Conservation (phyloP, 805 yeast species). For the Blastobotrys americana region DNA sequence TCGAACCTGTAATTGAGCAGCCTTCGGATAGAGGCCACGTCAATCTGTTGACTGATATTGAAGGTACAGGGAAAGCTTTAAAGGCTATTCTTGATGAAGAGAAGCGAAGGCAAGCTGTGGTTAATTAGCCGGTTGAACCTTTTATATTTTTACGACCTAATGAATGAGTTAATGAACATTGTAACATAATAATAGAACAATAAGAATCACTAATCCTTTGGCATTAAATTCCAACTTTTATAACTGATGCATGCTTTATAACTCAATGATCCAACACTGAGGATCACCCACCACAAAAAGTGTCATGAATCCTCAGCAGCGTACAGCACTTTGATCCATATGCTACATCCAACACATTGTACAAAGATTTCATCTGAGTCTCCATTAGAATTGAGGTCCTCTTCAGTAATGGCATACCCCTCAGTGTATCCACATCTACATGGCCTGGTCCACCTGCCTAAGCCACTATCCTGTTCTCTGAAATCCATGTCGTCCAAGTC, state of each 20-base stretch:
- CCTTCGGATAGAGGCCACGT: conserved; percentile 70
- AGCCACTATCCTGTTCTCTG: conserved; percentile 27
- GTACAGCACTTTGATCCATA: conserved; percentile 75
- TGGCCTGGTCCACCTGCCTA: conserved; percentile 25
- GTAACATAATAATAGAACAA: too few relatives aligned
- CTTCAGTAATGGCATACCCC: conserved; percentile 56
- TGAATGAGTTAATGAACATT: conserved; percentile 1
- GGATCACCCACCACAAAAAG: neutral
- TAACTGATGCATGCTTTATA: neutral
- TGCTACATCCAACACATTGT: conserved; percentile 77
- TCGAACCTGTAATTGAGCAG: conserved; percentile 60
- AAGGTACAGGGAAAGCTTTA: conserved; percentile 65
- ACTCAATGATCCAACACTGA: neutral
- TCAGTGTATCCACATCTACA: conserved; percentile 38
- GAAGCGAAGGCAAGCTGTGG: conserved; percentile 1
- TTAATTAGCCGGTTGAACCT: too few relatives aligned
- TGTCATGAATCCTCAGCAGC: conserved; percentile 19
- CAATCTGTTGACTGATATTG: conserved; percentile 65
- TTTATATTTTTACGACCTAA: too few relatives aligned
- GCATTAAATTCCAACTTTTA: neutral
- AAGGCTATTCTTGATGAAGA: conserved; percentile 46
- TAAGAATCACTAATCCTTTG: neutral
- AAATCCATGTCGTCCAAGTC: conserved; percentile 56
- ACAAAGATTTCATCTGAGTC: conserved; percentile 58
- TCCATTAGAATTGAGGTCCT: conserved; percentile 50